phyloP scores from a whole-genome alignment of 2,329 filamentous ascomycete genomes.

The Paecilomyces fulvus region DNA sequence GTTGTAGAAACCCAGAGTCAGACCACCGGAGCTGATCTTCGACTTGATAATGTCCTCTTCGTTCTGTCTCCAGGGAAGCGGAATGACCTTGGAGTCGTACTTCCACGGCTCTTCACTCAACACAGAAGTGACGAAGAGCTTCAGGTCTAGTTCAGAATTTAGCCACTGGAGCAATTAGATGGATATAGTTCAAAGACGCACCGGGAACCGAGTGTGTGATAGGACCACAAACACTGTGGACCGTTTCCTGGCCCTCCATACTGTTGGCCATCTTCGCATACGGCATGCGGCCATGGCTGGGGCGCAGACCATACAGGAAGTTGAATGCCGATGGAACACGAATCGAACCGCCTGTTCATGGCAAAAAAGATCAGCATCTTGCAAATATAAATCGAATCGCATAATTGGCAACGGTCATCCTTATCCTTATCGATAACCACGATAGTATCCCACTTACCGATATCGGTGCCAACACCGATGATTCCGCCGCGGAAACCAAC shows the following conservation, averaged over 20 bases:
- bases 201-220: conserved; percentile 19
- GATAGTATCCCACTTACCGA: conserved; percentile 29
- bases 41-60: conserved; percentile 2
- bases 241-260: conserved; percentile 27
- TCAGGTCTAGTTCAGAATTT: conserved; percentile 8
- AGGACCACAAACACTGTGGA: conserved; percentile 27
- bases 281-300: conserved; percentile 27
- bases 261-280: conserved; percentile 26
- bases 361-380: neutral
- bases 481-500: conserved; percentile 51
- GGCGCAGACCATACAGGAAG: conserved; percentile 34
- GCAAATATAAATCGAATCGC: neutral
- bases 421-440: neutral
- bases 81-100: conserved; percentile 27
- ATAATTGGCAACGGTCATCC: neutral
- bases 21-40: conserved; percentile 1
- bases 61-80: conserved; percentile 25
- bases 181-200: conserved; percentile 12
- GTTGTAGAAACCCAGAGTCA: conserved; percentile 2
- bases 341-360: conserved; percentile 29
- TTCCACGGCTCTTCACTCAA: conserved; percentile 28
- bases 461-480: conserved; percentile 57
- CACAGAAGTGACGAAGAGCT: conserved; percentile 23
- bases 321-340: conserved; percentile 34
- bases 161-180: conserved; percentile 1